These are phyloP conservation scores for Gautieria morchelliformis DNA, from an alignment of 768 basidiomycete species.

Conservation along the genomic window DNA sequence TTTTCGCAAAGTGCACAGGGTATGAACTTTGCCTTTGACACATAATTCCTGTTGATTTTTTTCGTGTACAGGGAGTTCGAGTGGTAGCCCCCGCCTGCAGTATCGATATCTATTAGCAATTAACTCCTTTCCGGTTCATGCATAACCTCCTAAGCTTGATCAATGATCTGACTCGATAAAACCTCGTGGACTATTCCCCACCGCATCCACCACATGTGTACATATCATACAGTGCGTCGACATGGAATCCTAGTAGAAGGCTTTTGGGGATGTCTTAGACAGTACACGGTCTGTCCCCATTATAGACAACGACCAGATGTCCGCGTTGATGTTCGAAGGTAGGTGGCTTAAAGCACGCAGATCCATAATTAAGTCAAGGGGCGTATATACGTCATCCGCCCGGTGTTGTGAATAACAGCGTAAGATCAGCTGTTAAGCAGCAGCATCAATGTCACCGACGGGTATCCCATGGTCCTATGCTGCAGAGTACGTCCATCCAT, in stretches of 20 bases:
- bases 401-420: too few species aligned
- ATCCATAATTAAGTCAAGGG: too few species aligned
- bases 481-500: too few species aligned
- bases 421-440: too few species aligned
- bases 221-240: slow-evolving; percentile 2
- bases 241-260: not conserved
- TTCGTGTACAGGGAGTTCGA: slow-evolving; percentile 31
- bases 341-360: too few species aligned
- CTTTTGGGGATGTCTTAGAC: not conserved
- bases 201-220: not conserved
- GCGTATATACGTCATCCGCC: too few species aligned
- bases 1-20: slow-evolving; percentile 97
- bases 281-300: too few species aligned
- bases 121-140: not conserved
- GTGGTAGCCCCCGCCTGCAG: slow-evolving; percentile 22
- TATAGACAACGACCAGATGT: too few species aligned
- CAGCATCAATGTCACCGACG: too few species aligned
- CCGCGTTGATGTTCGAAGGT: too few species aligned
- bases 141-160: not conserved
- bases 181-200: not conserved
- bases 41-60: not conserved
- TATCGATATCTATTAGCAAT: not conserved
- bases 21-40: slow-evolving; percentile 20
- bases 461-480: too few species aligned
- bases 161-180: slow-evolving; percentile 4